Conservation (phyloP, 352 stramenopile species). For the Sclerospora graminicola region DNA sequence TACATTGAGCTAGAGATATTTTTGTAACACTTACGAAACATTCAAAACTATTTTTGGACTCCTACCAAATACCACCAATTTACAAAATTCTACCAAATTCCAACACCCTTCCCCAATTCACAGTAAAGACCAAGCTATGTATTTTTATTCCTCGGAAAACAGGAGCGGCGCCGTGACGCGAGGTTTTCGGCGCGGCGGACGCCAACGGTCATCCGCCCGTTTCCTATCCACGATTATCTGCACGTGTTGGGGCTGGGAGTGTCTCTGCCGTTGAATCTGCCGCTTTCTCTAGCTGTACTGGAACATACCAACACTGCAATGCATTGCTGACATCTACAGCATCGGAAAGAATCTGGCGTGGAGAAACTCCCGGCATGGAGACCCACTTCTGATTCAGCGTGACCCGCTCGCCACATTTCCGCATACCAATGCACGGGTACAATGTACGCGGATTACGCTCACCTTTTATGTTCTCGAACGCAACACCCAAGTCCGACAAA, state of each 20-base stretch:
- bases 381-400: constrained; percentile 94
- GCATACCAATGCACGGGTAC: constrained; percentile 94
- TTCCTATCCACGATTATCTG: constrained; percentile 5
- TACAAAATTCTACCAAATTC: too few species aligned
- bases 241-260: not conserved
- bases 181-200: too few species aligned
- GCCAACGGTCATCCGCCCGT: too few species aligned
- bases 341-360: constrained; percentile 72
- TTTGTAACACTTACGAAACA: too few species aligned
- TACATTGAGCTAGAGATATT: too few species aligned
- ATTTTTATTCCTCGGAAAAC: too few species aligned
- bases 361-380: constrained; percentile 64
- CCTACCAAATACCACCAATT: too few species aligned
- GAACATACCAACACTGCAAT: constrained; percentile 77
- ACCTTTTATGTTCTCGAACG: constrained; percentile 91
- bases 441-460: constrained; percentile 82
- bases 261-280: not conserved
- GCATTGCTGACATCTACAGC: constrained; percentile 85
- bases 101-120: too few species aligned
- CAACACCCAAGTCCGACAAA: constrained; percentile 95
- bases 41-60: too few species aligned
- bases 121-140: too few species aligned
- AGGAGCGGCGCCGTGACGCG: too few species aligned
- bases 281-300: constrained; percentile 29
- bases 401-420: constrained; percentile 91